phyloP scores from a whole-genome alignment of 2,329 filamentous ascomycete species.

The Colletotrichum orbiculare region DNA sequence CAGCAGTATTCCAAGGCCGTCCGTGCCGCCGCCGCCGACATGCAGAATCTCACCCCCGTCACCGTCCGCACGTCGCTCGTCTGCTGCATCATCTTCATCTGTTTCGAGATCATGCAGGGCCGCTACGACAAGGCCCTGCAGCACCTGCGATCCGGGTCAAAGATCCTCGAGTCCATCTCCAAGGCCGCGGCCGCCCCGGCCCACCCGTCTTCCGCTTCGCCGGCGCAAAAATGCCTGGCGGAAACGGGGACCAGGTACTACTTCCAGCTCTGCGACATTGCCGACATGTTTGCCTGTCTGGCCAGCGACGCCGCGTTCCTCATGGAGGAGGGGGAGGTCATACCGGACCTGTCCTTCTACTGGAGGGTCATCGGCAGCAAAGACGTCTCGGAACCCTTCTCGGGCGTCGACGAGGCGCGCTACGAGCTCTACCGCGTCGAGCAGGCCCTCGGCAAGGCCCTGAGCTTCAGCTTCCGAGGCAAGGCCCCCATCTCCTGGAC shows the following conservation, averaged over 20 bases:
- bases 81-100: constrained; percentile 40
- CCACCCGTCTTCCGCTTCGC: neutral
- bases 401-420: constrained; percentile 1
- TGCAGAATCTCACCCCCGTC: constrained; percentile 1
- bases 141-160: constrained; percentile 38
- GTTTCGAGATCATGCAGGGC: constrained; percentile 40
- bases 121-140: constrained; percentile 39
- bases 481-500: neutral
- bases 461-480: constrained; percentile 10
- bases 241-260: constrained; percentile 6
- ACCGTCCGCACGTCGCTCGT: constrained; percentile 19
- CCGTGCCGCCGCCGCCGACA: neutral
- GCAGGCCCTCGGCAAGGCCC: neutral
- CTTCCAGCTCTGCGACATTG: constrained; percentile 36
- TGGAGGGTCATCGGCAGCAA: neutral
- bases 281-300: constrained; percentile 39
- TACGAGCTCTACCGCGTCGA: constrained; percentile 7
- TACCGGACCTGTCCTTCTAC: constrained; percentile 8
- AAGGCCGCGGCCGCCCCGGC: constrained; percentile 1
- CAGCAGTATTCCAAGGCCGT: constrained; percentile 9
- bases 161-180: constrained; percentile 1
- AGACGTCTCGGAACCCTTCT: constrained; percentile 3
- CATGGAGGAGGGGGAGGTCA: constrained; percentile 32
- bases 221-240: neutral
- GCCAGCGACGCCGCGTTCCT: constrained; percentile 39